These are phyloP conservation scores for Fragilaria radians DNA, from an alignment of 108 stramenopile genomes.

Conservation along the genomic window DNA sequence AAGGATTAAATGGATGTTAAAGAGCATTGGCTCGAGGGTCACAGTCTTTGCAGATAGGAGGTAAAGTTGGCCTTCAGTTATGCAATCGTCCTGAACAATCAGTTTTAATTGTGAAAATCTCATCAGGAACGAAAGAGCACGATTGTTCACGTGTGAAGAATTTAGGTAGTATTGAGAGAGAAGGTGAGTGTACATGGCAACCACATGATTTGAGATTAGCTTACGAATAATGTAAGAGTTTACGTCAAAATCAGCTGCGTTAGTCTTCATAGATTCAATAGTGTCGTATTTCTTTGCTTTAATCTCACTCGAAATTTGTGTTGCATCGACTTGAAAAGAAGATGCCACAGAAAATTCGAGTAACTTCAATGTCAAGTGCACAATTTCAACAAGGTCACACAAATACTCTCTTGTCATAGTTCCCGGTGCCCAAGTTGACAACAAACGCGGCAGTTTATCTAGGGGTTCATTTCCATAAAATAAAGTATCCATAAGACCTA, in stretches of 20 bases:
- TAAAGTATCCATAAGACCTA: constrained; percentile 76
- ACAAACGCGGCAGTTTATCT: constrained; percentile 63
- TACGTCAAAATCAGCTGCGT: constrained; percentile 72
- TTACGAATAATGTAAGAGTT: constrained; percentile 54
- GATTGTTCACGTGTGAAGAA: constrained; percentile 67
- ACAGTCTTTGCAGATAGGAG: constrained; percentile 39
- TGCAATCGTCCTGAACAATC: constrained; percentile 29
- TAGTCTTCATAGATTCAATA: constrained; percentile 50
- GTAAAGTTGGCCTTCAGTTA: constrained; percentile 22
- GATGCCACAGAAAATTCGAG: constrained; percentile 49
- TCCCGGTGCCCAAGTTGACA: constrained; percentile 68
- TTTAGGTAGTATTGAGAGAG: constrained; percentile 73
- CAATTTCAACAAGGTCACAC: constrained; percentile 73
- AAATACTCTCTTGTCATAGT: constrained; percentile 68
- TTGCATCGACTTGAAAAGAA: constrained; percentile 10
- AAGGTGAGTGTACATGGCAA: constrained; percentile 75
- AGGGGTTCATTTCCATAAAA: constrained; percentile 75
- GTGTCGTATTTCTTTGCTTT: constrained; percentile 29
- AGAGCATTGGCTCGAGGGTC: constrained; percentile 82
- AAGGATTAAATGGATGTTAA: constrained; percentile 63
- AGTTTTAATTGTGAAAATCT: constrained; percentile 58
- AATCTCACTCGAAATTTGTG: constrained; percentile 25
- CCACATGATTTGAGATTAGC: constrained; percentile 67
- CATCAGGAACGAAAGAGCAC: constrained; percentile 65
- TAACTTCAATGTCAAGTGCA: constrained; percentile 67